Evolutionary conservation across 2,329 filamentous ascomycete genomes (phyloP).

Genomic region (Fusarium sororula): DNA sequence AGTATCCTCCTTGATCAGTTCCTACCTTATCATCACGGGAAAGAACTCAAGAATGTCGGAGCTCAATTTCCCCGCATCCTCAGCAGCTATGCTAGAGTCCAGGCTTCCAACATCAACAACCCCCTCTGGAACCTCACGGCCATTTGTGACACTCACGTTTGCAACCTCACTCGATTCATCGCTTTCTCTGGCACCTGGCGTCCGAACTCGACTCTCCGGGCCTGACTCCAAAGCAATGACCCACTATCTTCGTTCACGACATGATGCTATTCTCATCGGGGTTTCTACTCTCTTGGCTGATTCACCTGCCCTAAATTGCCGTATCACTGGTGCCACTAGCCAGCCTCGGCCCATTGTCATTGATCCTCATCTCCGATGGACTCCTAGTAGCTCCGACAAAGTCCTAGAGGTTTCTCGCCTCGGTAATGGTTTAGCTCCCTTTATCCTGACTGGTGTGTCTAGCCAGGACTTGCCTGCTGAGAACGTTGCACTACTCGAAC

Average conservation of each 20-base stretch:
- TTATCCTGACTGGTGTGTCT: constrained; percentile 67
- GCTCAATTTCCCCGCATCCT: constrained; percentile 47
- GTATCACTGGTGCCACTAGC: constrained; percentile 67
- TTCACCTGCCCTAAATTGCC: constrained; percentile 85
- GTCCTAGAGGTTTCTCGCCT: constrained; percentile 71
- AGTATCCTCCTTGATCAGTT: neutral
- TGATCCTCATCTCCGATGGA: constrained; percentile 82
- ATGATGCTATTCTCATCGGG: constrained; percentile 87
- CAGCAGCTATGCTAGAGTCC: constrained; percentile 46
- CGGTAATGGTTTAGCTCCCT: constrained; percentile 77
- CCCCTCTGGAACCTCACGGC: constrained; percentile 32
- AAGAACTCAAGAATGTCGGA: constrained; percentile 44
- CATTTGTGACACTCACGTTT: constrained; percentile 83
- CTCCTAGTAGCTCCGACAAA: constrained; percentile 66
- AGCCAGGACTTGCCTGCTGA: constrained; percentile 55
- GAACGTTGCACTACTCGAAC: constrained; percentile 54
- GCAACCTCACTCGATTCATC: constrained; percentile 89
- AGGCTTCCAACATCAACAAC: constrained; percentile 43
- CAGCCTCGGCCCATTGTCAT: constrained; percentile 86
- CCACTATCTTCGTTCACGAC: constrained; percentile 83
- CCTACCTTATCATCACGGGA: neutral
- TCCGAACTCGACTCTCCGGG: constrained; percentile 85
- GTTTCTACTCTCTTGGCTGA: constrained; percentile 86
- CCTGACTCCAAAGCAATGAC: constrained; percentile 90
- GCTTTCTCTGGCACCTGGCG: constrained; percentile 78